phyloP scores from a whole-genome alignment of 2,329 filamentous ascomycete genomes.

The Cercospora citrullina region DNA sequence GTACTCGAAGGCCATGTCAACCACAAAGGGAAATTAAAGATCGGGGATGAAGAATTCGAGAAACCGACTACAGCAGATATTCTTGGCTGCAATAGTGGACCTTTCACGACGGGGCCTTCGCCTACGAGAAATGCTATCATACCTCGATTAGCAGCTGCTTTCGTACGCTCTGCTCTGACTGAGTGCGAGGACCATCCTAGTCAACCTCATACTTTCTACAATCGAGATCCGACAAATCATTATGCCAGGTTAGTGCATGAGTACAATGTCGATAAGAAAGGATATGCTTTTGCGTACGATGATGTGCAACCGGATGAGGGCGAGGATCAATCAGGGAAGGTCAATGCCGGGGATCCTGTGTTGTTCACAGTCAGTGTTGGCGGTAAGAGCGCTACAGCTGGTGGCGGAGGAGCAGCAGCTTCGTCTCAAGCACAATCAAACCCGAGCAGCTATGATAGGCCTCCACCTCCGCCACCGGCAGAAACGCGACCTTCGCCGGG shows the following conservation, averaged over 20 bases:
- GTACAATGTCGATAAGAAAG: conserved; percentile 59
- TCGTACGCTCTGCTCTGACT: conserved; percentile 73
- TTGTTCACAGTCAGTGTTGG: conserved; percentile 41
- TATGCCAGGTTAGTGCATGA: conserved; percentile 63
- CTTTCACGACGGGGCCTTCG: conserved; percentile 54
- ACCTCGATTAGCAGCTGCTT: conserved; percentile 72
- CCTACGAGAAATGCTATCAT: conserved; percentile 61
- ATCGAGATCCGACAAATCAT: conserved; percentile 50
- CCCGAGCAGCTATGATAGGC: conserved; percentile 16
- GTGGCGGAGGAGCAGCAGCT: conserved; percentile 4
- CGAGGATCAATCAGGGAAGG: conserved; percentile 56
- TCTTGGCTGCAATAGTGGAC: conserved; percentile 65
- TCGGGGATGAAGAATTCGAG: conserved; percentile 54
- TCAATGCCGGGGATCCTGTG: conserved; percentile 50
- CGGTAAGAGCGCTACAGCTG: conserved; percentile 22
- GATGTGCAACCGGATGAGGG: conserved; percentile 63
- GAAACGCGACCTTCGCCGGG: conserved; percentile 3
- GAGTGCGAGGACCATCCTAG: conserved; percentile 44
- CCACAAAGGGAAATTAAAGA: conserved; percentile 43
- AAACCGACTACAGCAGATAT: conserved; percentile 65
- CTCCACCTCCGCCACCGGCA: conserved; percentile 23
- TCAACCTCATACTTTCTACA: conserved; percentile 39
- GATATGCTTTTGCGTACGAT: conserved; percentile 62
- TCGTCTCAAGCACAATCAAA: conserved; percentile 9
- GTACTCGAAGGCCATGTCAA: conserved; percentile 54